Evolutionary conservation across 345 rosid species (phyloP).

Genomic region (Dimocarpus longan): DNA sequence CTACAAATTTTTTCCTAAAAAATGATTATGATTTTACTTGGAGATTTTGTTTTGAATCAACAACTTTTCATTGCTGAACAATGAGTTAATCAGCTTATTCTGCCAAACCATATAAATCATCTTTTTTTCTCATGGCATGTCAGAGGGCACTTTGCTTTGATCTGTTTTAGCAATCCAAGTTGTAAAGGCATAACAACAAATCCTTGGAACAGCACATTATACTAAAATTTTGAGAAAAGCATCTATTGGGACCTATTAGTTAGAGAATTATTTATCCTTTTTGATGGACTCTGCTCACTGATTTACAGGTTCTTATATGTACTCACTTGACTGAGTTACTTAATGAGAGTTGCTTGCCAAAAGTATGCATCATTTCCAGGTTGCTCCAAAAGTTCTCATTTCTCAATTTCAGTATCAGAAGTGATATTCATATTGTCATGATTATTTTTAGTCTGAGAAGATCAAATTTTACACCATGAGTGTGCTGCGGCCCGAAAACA

Average conservation of each 20-base stretch:
- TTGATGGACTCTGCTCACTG: constrained; percentile 1
- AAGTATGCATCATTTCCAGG: constrained; percentile 45
- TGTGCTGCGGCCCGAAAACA: constrained; percentile 72
- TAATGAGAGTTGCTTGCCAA: constrained; percentile 63
- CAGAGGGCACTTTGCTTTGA: background rate
- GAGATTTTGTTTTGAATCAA: background rate
- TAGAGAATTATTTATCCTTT: background rate
- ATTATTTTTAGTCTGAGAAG: constrained; percentile 65
- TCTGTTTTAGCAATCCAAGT: background rate
- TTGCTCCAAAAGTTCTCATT: constrained; percentile 16
- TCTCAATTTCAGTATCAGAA: background rate
- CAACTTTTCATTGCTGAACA: background rate
- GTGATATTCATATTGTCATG: constrained; percentile 8
- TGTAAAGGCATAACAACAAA: background rate
- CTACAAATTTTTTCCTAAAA: too few species aligned
- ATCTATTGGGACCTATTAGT: background rate
- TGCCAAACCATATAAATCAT: background rate
- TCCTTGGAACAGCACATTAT: background rate
- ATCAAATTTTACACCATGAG: constrained; percentile 90
- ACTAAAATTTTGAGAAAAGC: background rate
- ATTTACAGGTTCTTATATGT: constrained; percentile 74
- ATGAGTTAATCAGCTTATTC: background rate
- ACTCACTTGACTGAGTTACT: constrained; percentile 90
- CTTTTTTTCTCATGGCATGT: background rate
- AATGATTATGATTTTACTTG: background rate